phyloP scores from a whole-genome alignment of 306 rosid genomes.

The Cercis canadensis region DNA sequence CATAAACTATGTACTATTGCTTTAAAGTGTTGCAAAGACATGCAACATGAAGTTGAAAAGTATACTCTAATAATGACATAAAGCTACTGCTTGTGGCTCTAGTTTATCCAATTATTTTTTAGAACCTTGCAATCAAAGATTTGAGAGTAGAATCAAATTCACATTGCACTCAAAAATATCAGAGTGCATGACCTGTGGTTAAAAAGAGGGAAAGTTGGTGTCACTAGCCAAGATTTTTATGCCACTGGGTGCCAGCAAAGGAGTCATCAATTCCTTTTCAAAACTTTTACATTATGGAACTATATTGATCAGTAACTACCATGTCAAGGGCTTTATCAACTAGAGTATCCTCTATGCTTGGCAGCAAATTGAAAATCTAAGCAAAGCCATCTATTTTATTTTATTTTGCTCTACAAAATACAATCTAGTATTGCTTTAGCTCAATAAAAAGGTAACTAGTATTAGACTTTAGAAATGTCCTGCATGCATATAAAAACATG shows the following conservation, averaged over 20 bases:
- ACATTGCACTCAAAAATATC: not conserved
- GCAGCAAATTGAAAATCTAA: not conserved
- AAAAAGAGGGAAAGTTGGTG: not conserved
- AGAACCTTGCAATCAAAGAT: conserved; percentile 26
- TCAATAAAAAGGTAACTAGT: not conserved
- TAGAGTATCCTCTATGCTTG: not conserved
- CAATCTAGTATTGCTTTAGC: no score
- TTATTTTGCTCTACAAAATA: not conserved
- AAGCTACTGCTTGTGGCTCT: conserved; percentile 26
- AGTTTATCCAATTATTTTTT: not conserved
- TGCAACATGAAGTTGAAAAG: conserved; percentile 19
- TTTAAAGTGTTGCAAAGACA: no score
- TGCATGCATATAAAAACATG: not conserved
- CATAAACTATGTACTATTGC: no score
- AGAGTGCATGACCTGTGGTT: not conserved
- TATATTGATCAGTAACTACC: not conserved
- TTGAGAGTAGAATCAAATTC: not conserved
- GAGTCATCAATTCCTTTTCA: no score
- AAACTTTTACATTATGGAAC: not conserved
- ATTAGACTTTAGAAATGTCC: no score
- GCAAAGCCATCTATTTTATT: not conserved
- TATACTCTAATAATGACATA: conserved; percentile 17
- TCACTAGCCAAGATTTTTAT: not conserved
- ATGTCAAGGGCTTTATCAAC: not conserved
- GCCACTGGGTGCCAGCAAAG: no score